Base-by-base conservation (phyloP, 768 basidiomycete species). In the Leccinum barrowsii region DNA sequence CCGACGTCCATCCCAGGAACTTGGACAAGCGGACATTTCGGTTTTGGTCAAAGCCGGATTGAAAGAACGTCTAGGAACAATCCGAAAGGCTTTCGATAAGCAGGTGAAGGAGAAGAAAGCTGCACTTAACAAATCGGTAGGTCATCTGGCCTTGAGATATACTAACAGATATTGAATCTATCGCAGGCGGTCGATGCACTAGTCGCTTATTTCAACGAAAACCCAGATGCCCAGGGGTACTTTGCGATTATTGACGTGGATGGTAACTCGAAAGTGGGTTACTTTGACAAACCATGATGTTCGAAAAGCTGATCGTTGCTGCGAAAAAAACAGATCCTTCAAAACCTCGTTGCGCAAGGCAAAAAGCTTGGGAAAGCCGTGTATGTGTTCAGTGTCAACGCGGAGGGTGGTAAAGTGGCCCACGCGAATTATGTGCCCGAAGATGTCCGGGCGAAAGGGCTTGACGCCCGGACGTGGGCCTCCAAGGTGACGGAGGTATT, bases 381-480 rank as follows among this genome's bases (percentile, higher is more conserved):
- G 19, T 98, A 98, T 73, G 83, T 98, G 15, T 90, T 98, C 78
- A 92, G 88, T 66, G 76, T 83, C 17, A 92, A 97, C 64, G 56
- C 66, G 1, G 83, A 84, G 55, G 80, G 78, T 46, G 81, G 80
- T 57, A 96, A 89, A 71, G 85, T 98, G 60, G 86, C 87, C 12
- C 95, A 98, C 70, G 86, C 87, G 57, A 98, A 98, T 75, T 87
- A 81, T 64, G 80, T 98, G 47, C 84, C 88, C 0, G 78, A 87
- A 12, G 77, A 80, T 3, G 69, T 73, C 1, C 89, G 88, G 69
- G 76, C 76, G 30, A 81, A 83, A 61, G 86, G 86, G 13, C 78
- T 90, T 50, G 91, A 94, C 70, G 95, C 90, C 22, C 89, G 94
- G 60, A 77, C 74, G n/a, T 99, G 97, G 97, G 89, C 94, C 24